Percentiles rank a stretch among this genome's conserved stretches.
phyloP scores from a whole-genome alignment of 192 early-diverging fungal species.

The Chytriomyces hyalinus region DNA sequence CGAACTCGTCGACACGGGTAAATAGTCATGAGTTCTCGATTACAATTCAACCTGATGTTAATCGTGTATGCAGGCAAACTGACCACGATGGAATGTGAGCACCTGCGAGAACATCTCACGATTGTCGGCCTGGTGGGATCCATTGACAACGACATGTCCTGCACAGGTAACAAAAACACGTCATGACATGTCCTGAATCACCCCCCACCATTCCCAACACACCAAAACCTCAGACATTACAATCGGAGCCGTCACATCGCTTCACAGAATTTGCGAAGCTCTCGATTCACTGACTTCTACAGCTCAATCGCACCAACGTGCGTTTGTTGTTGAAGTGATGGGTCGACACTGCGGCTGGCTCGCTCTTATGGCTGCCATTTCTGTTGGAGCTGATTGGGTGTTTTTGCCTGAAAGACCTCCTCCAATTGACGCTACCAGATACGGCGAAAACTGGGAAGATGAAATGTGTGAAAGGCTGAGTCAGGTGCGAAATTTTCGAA shows the following conservation, averaged over 20 bases:
- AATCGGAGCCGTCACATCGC: slow-evolving; percentile 90
- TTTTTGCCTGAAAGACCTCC: slow-evolving; percentile 96
- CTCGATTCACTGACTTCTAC: slow-evolving; percentile 93
- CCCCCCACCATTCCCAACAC: background rate
- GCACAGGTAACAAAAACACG: slow-evolving; percentile 40
- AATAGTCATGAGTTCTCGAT: no score
- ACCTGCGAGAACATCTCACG: slow-evolving; percentile 71
- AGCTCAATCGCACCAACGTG: slow-evolving; percentile 91
- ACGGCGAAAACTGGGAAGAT: slow-evolving; percentile 84
- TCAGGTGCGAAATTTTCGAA: no score
- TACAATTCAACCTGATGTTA: no score
- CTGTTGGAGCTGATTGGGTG: slow-evolving; percentile 93
- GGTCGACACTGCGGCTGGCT: slow-evolving; percentile 98
- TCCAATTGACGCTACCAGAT: slow-evolving; percentile 48
- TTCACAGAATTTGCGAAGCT: slow-evolving; percentile 94
- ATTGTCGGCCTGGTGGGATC: slow-evolving; percentile 97
- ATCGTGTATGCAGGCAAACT: slow-evolving; percentile 60
- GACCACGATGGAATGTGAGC: slow-evolving; percentile 60
- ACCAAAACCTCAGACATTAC: slow-evolving; percentile 79
- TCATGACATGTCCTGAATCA: background rate
- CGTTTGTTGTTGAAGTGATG: slow-evolving; percentile 99
- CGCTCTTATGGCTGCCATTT: slow-evolving; percentile 68
- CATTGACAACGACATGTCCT: slow-evolving; percentile 91
- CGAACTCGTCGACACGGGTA: slow-evolving; percentile 67
- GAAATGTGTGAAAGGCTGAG: slow-evolving; percentile 83